phyloP scores from a whole-genome alignment of 805 yeast genomes.

The Ogataea degrootiae region DNA sequence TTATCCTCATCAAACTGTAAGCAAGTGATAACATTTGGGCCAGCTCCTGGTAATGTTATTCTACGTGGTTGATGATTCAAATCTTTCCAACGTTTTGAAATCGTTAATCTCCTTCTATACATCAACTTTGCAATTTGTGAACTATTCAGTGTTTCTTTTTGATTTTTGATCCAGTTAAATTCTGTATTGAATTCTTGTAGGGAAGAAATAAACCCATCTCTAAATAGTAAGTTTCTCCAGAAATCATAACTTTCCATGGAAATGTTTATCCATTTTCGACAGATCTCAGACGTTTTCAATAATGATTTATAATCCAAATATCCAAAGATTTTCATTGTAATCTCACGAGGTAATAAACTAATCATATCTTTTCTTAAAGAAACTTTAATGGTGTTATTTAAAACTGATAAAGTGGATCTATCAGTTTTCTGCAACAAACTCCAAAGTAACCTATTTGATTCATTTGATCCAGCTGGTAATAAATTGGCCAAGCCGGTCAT shows the following conservation, averaged over 20 bases:
- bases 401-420: conserved; percentile 56
- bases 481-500: conserved; percentile 29
- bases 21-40: conserved; percentile 85
- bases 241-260: conserved; percentile 54
- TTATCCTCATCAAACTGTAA: conserved; percentile 87
- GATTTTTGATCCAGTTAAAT: conserved; percentile 12
- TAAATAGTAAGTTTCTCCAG: conserved; percentile 64
- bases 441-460: conserved; percentile 42
- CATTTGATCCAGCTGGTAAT: conserved; percentile 43
- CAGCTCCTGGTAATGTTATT: conserved; percentile 64
- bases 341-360: conserved; percentile 66
- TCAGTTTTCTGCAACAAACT: conserved; percentile 54
- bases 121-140: conserved; percentile 29
- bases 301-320: conserved; percentile 62
- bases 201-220: conserved; percentile 54
- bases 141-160: conserved; percentile 6
- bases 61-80: conserved; percentile 64
- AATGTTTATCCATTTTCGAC: conserved; percentile 63
- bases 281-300: conserved; percentile 57
- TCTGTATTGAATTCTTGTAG: conserved; percentile 38
- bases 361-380: conserved; percentile 72
- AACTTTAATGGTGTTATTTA: conserved; percentile 46
- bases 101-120: conserved; percentile 54
- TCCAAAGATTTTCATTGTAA: conserved; percentile 59
- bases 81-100: conserved; percentile 75